A percentile compares a stretch with the other conserved stretches of the same genome.
Conservation (phyloP, 805 yeast genomes). For the Lachancea quebecensis region DNA sequence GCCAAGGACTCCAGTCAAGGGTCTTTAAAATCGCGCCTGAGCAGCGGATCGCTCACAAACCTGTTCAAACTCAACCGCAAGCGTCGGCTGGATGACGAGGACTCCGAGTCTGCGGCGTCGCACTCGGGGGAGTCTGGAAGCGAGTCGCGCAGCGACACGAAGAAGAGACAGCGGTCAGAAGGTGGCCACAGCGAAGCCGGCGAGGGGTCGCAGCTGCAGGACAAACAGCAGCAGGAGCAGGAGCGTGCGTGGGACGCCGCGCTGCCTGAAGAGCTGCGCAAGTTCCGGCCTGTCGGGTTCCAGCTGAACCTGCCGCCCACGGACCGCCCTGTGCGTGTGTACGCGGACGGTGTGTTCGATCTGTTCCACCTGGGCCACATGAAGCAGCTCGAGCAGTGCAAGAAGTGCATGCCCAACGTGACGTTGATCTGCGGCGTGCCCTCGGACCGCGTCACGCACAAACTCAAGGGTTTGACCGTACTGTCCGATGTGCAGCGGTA, state of each 20-base stretch:
- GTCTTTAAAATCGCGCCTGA: slow-evolving; percentile 25
- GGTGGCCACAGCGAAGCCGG: slow-evolving; percentile 4
- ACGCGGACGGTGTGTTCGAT: slow-evolving; percentile 98
- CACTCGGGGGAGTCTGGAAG: slow-evolving; percentile 1
- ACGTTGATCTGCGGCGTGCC: slow-evolving; percentile 88
- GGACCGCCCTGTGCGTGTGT: slow-evolving; percentile 84
- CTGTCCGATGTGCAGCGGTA: slow-evolving; percentile 79
- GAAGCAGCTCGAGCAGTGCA: slow-evolving; percentile 96
- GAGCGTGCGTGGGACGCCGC: slow-evolving; percentile 58
- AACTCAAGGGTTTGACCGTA: slow-evolving; percentile 88
- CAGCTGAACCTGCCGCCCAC: slow-evolving; percentile 74
- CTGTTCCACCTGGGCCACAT: slow-evolving; percentile 94
- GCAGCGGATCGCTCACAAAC: slow-evolving; percentile 28
- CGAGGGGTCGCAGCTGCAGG: neutral
- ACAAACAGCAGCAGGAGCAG: slow-evolving; percentile 22
- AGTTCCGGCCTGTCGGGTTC: slow-evolving; percentile 75
- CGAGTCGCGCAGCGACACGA: slow-evolving; percentile 3
- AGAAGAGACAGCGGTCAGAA: slow-evolving; percentile 2
- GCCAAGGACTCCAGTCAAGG: slow-evolving; percentile 7
- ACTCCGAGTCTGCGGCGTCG: slow-evolving; percentile 17
- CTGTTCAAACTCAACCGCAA: slow-evolving; percentile 28
- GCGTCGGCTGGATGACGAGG: slow-evolving; percentile 17
- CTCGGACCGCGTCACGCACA: slow-evolving; percentile 83
- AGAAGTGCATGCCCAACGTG: slow-evolving; percentile 81
- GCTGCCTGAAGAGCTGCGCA: slow-evolving; percentile 63